A percentile compares a stretch with the other conserved stretches of the same genome.
phyloP scores from a whole-genome alignment of 257 asterid species.

The Gynochthodes officinalis region DNA sequence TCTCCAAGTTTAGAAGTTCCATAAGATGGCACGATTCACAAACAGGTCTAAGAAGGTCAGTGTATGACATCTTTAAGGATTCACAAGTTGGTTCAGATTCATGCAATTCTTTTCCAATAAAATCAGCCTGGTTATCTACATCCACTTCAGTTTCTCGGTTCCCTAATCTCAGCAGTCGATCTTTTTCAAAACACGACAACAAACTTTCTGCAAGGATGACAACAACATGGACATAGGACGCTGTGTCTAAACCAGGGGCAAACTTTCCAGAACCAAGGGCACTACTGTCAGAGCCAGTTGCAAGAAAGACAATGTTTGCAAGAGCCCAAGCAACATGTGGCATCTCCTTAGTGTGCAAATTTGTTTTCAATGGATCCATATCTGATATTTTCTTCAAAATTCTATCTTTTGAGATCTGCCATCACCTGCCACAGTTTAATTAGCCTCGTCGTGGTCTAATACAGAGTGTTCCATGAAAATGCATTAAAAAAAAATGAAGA shows the following conservation, averaged over 20 bases:
- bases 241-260: slow-evolving; percentile 50
- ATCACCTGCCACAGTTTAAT: slow-evolving; percentile 92
- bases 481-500: background rate
- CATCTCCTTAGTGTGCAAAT: slow-evolving; percentile 39
- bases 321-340: slow-evolving; percentile 87
- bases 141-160: slow-evolving; percentile 44
- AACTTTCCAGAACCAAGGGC: slow-evolving; percentile 54
- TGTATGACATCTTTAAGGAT: slow-evolving; percentile 54
- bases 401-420: slow-evolving; percentile 83
- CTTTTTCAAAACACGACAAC: slow-evolving; percentile 51
- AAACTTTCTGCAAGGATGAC: slow-evolving; percentile 60
- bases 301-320: slow-evolving; percentile 71
- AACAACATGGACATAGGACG: slow-evolving; percentile 58
- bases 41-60: slow-evolving; percentile 66
- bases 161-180: slow-evolving; percentile 34
- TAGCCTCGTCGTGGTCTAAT: slow-evolving; percentile 50
- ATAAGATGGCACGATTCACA: slow-evolving; percentile 81
- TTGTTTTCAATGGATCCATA: slow-evolving; percentile 45
- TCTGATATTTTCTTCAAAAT: slow-evolving; percentile 57
- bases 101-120: slow-evolving; percentile 19
- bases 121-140: slow-evolving; percentile 38
- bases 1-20: slow-evolving; percentile 53
- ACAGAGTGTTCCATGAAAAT: slow-evolving; percentile 1
- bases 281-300: slow-evolving; percentile 46
- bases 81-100: slow-evolving; percentile 47